Percentiles rank a stretch among this genome's conserved stretches.
These are phyloP conservation scores for Blastomyces gilchristii DNA, from an alignment of 2,329 filamentous ascomycete species.

Conservation along the genomic window DNA sequence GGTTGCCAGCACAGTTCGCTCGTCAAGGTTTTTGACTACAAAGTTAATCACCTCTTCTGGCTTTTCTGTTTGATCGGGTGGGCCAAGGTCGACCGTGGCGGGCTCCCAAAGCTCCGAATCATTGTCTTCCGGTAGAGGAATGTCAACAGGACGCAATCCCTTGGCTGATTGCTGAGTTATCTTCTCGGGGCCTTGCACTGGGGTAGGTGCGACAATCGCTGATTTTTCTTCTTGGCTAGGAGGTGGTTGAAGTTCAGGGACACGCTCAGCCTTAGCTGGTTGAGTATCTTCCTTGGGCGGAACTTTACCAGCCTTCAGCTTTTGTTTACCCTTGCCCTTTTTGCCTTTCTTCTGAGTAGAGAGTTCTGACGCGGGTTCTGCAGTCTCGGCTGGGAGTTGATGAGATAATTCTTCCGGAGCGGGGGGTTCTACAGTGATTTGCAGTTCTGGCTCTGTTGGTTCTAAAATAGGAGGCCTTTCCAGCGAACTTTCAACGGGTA, in stretches of 20 bases:
- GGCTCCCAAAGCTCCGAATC: background rate
- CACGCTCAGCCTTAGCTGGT: background rate
- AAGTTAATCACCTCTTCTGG: background rate
- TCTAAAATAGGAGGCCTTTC: background rate
- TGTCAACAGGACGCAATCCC: background rate
- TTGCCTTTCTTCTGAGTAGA: conserved; percentile 3
- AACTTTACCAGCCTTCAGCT: conserved; percentile 4
- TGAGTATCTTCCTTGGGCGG: background rate
- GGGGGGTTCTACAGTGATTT: background rate
- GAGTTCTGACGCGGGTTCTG: background rate
- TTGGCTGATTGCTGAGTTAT: background rate
- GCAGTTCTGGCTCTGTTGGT: background rate
- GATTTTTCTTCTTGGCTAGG: conserved; percentile 14
- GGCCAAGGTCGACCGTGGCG: background rate
- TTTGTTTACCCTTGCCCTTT: conserved; percentile 8
- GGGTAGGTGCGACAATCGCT: background rate
- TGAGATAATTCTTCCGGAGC: background rate
- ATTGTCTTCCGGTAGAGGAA: background rate
- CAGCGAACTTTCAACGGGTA: background rate
- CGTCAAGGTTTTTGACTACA: background rate
- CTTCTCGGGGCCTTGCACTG: background rate
- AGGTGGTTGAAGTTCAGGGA: conserved; percentile 14
- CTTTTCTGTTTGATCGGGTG: background rate
- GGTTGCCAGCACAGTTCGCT: background rate
- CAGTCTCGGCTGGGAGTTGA: background rate